phyloP scores from a whole-genome alignment of 2,329 filamentous ascomycete species.

The Didymella glomerata region DNA sequence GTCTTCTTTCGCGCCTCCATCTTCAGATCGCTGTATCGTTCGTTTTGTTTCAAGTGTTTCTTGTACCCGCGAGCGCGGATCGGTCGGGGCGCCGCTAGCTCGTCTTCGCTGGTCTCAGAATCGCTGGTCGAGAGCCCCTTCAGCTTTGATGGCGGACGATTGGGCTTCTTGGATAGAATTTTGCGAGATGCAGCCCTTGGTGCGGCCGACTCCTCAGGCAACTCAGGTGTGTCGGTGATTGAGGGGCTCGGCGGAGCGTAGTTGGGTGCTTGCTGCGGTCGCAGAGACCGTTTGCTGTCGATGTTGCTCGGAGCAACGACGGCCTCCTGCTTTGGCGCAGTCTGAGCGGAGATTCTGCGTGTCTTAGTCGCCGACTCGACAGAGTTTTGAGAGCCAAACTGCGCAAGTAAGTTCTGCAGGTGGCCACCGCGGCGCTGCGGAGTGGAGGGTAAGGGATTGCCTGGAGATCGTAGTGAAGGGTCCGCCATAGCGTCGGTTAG shows the following conservation, averaged over 20 bases:
- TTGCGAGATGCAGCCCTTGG: slow-evolving; percentile 1
- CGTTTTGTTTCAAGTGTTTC: slow-evolving; percentile 21
- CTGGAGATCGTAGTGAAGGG: slow-evolving; percentile 24
- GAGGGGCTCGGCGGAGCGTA: slow-evolving; percentile 19
- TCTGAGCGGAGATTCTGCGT: slow-evolving; percentile 28
- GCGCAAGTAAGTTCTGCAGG: slow-evolving; percentile 37
- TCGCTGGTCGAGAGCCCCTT: not conserved
- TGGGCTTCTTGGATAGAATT: not conserved
- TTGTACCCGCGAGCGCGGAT: slow-evolving; percentile 22
- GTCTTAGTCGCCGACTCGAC: slow-evolving; percentile 45
- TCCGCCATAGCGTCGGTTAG: slow-evolving; percentile 32
- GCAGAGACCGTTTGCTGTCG: slow-evolving; percentile 24
- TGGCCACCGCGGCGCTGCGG: slow-evolving; percentile 36
- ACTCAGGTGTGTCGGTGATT: not conserved
- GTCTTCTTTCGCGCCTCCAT: slow-evolving; percentile 43
- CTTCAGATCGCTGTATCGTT: slow-evolving; percentile 37
- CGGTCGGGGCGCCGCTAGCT: slow-evolving; percentile 30
- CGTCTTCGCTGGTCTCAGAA: slow-evolving; percentile 35
- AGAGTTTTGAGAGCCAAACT: slow-evolving; percentile 43
- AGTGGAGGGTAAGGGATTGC: slow-evolving; percentile 35
- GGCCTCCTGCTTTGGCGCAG: slow-evolving; percentile 9
- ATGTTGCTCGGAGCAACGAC: not conserved
- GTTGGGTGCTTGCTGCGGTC: slow-evolving; percentile 10
- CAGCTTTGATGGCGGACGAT: not conserved
- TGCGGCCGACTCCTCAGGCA: not conserved